Base-by-base conservation (phyloP, 2,329 filamentous ascomycete genomes). In the Stromatinia cepivora region DNA sequence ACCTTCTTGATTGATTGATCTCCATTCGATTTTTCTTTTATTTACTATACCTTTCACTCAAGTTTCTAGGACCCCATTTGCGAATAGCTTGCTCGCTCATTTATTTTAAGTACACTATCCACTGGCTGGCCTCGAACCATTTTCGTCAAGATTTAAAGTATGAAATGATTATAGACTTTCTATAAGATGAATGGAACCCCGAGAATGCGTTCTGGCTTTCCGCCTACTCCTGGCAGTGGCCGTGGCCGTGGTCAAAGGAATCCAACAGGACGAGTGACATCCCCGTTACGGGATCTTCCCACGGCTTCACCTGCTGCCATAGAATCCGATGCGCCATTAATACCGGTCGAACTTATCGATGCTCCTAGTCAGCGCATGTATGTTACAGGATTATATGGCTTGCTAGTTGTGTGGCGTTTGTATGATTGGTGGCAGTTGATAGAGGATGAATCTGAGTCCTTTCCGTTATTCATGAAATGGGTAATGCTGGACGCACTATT, bases 401-500 rank as follows among this genome's bases (percentile, higher is more conserved):
- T 86, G 45, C 81, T 99, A 34, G 86, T 92, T 80, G 89, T 88
- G 71, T 98, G 92, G 90, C 90, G 93, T 76, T 81, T 95, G 46
- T 97, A 93, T 80, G 93, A 99, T 82, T 97, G 92, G 83, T 87
- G 89, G 73, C 87, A 87, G 69, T 82, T 94, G 72, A 85, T 93
- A 52, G 90, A 94, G 69, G 91, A 94, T 73, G 92, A 96, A 73
- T 87, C 92, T 70, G 90, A 93, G 76, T 97, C 94, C n/a, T 90
- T 95, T 71, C 91, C 89, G 86, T 85, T 94, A 62, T 97, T 97
- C 78, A 82, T 97, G 77, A 99, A 98, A 86, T 99, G 95, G 95
- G 87, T 92, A 72, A 84, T 89, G 70, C 87, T 99, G 72, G 95
- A 99, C 81, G 91, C 92, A 71, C 81, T 90, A 34, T 97, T 94